phyloP scores from a whole-genome alignment of 148 eudicot species.

The Camellia lanceoleosa region DNA sequence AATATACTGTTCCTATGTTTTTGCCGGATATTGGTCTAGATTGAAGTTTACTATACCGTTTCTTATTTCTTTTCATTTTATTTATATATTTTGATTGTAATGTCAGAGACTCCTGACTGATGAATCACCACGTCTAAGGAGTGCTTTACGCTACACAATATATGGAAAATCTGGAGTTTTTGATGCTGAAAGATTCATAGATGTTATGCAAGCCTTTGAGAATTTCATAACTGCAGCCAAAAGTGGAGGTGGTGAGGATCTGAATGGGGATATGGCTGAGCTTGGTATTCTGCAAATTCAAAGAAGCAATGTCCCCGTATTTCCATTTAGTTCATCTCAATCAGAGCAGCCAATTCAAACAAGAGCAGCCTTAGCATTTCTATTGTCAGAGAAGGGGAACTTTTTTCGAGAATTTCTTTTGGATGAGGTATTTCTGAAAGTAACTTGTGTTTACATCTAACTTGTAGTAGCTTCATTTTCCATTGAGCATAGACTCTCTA shows the following conservation, averaged over 20 bases:
- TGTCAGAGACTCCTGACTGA: slow-evolving; percentile 90
- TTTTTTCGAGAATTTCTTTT: slow-evolving; percentile 93
- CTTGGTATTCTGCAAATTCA: slow-evolving; percentile 77
- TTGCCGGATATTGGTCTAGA: not conserved
- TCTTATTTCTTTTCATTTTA: slow-evolving; percentile 4
- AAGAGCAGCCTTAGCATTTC: slow-evolving; percentile 83
- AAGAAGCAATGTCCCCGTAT: slow-evolving; percentile 30
- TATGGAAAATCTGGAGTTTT: slow-evolving; percentile 95
- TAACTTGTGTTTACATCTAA: not conserved
- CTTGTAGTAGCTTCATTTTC: not conserved
- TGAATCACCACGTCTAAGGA: slow-evolving; percentile 92
- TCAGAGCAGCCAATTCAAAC: slow-evolving; percentile 69
- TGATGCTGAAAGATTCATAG: slow-evolving; percentile 96
- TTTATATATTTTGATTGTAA: not conserved
- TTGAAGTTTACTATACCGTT: not conserved
- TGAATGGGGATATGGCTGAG: slow-evolving; percentile 88
- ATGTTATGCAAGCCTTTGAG: slow-evolving; percentile 99
- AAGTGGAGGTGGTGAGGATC: slow-evolving; percentile 93
- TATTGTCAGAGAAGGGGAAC: slow-evolving; percentile 85
- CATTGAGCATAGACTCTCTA: not conserved
- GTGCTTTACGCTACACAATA: slow-evolving; percentile 88
- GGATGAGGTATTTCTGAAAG: slow-evolving; percentile 68
- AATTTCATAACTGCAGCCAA: slow-evolving; percentile 85
- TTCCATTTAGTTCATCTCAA: slow-evolving; percentile 38
- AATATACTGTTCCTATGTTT: slow-evolving; percentile 1